These are phyloP conservation scores for Cercospora brassicicola DNA, from an alignment of 2,329 filamentous ascomycete species.

Conservation along the genomic window DNA sequence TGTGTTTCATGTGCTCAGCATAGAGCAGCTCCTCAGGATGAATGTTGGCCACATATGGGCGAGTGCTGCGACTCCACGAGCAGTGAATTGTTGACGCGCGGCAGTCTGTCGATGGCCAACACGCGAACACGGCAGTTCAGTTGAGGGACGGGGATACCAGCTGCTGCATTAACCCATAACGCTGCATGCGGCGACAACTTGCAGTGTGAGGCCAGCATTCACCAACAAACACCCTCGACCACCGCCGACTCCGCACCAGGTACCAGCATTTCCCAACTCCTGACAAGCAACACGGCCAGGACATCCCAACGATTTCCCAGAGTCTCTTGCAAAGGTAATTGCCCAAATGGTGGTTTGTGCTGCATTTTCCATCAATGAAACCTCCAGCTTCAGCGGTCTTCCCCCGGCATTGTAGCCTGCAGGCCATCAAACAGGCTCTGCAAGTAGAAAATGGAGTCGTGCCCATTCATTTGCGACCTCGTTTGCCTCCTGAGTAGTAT, in stretches of 20 bases:
- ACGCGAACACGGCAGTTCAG: neutral
- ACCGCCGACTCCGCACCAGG: neutral
- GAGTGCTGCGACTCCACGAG: neutral
- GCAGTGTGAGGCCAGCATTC: neutral
- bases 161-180: neutral
- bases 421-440: neutral
- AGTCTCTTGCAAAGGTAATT: neutral
- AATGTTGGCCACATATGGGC: neutral
- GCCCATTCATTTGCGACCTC: conserved; percentile 5
- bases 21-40: neutral
- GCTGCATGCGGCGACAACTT: neutral
- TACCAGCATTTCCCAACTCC: neutral
- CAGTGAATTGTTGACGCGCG: neutral
- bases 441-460: neutral
- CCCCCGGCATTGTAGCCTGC: neutral
- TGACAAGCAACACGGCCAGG: neutral
- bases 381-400: neutral
- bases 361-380: neutral
- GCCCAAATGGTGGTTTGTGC: neutral
- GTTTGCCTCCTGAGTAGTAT: conserved; percentile 2
- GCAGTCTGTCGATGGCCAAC: neutral
- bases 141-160: neutral
- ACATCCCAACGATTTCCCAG: neutral
- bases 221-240: conserved; percentile 4
- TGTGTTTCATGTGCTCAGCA: neutral